Evolutionary conservation across 1,139 yeast genomes (phyloP).

Genomic region (Scheffersomyces illinoinensis): DNA sequence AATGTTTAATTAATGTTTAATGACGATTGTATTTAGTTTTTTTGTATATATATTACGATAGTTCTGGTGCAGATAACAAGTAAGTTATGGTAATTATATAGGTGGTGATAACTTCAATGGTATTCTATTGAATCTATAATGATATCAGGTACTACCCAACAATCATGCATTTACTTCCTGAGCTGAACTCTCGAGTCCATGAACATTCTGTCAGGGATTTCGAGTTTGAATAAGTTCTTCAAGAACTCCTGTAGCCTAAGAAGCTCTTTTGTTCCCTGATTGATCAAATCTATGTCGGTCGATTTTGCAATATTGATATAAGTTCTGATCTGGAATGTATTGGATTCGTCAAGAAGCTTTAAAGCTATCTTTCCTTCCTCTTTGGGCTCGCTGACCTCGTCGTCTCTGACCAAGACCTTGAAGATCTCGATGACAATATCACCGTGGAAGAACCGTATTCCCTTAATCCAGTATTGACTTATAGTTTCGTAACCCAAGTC

Average conservation of each 20-base stretch:
- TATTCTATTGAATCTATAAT: no score
- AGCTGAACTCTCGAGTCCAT: conserved; percentile 71
- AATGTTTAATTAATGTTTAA: neutral
- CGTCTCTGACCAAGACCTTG: conserved; percentile 49
- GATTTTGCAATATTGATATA: conserved; percentile 69
- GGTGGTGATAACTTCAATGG: no score
- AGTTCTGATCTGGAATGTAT: conserved; percentile 62
- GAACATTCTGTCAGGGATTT: conserved; percentile 72
- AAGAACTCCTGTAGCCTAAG: conserved; percentile 63
- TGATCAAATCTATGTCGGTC: conserved; percentile 74
- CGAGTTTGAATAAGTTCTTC: conserved; percentile 64
- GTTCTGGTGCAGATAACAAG: neutral
- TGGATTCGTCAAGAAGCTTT: conserved; percentile 54
- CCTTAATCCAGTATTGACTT: conserved; percentile 67
- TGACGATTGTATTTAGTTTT: neutral
- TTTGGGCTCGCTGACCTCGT: conserved; percentile 19
- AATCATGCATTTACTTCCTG: conserved; percentile 8
- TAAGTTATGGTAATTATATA: no score
- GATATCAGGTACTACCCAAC: neutral
- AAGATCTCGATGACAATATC: conserved; percentile 62
- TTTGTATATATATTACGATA: neutral
- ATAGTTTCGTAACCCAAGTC: conserved; percentile 73
- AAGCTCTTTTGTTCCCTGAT: conserved; percentile 64
- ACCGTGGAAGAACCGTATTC: conserved; percentile 64
- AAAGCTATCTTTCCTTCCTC: conserved; percentile 31